Percentiles rank a stretch among this genome's conserved stretches.
These are phyloP conservation scores for Starmera stellimalicola DNA, from an alignment of 1,139 yeast genomes.

Conservation along the genomic window DNA sequence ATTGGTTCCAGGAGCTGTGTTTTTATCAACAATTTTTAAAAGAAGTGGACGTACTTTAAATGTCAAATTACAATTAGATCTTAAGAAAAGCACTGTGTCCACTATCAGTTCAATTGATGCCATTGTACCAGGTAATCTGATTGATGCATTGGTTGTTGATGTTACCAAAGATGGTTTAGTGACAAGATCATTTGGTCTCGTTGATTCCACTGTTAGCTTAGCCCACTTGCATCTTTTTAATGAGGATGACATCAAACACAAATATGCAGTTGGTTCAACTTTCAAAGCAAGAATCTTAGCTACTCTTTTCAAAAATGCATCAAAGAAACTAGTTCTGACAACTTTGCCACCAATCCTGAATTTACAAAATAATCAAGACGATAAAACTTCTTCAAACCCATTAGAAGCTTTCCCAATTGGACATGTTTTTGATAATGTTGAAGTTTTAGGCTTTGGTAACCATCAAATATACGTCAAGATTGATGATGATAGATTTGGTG, in stretches of 20 bases:
- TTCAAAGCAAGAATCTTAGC: slow-evolving; percentile 66
- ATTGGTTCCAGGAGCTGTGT: slow-evolving; percentile 34
- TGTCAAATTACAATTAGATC: slow-evolving; percentile 33
- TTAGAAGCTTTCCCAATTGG: slow-evolving; percentile 76
- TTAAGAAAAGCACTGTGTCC: slow-evolving; percentile 35
- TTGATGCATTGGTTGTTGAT: slow-evolving; percentile 63
- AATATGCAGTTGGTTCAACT: slow-evolving; percentile 55
- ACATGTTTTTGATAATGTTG: slow-evolving; percentile 52
- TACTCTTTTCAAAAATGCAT: slow-evolving; percentile 44
- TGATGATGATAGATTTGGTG: slow-evolving; percentile 51
- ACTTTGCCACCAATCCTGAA: slow-evolving; percentile 45
- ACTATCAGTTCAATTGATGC: slow-evolving; percentile 67
- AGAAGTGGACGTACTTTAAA: slow-evolving; percentile 53
- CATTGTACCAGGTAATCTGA: slow-evolving; percentile 74
- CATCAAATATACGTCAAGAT: slow-evolving; percentile 48
- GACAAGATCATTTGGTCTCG: slow-evolving; percentile 61
- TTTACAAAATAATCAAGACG: slow-evolving; percentile 16
- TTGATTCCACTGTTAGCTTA: slow-evolving; percentile 61
- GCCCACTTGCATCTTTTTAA: slow-evolving; percentile 50
- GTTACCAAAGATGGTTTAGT: slow-evolving; percentile 51
- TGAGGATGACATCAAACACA: slow-evolving; percentile 45
- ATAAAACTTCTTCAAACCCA: slow-evolving; percentile 26
- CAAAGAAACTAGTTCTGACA: slow-evolving; percentile 56
- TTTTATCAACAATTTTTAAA: slow-evolving; percentile 39
- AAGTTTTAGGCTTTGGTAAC: slow-evolving; percentile 49